phyloP scores from a whole-genome alignment of 2,329 filamentous ascomycete species.

The Boeremia exigua region DNA sequence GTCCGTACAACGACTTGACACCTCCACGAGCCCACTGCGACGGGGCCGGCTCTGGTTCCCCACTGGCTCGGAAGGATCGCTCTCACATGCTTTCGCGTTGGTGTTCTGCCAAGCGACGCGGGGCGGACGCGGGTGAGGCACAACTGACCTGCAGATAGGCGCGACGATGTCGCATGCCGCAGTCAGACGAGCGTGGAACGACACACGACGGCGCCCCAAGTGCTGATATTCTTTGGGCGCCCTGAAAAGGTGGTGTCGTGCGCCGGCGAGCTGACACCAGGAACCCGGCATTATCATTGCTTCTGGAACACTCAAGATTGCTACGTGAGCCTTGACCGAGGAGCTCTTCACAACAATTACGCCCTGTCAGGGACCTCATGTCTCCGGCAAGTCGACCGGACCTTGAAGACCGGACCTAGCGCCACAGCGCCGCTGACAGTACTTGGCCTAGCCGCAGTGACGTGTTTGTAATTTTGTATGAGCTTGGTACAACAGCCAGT shows the following conservation, averaged over 20 bases:
- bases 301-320: constrained; percentile 11
- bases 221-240: constrained; percentile 10
- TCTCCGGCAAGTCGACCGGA: constrained; percentile 4
- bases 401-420: background rate
- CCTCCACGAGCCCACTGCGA: constrained; percentile 26
- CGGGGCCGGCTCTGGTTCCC: constrained; percentile 19
- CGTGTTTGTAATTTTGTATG: constrained; percentile 1
- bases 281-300: constrained; percentile 7
- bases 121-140: constrained; percentile 17
- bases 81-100: constrained; percentile 20
- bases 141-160: constrained; percentile 16
- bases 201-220: constrained; percentile 5
- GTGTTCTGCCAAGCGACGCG: constrained; percentile 8
- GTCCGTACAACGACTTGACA: constrained; percentile 9
- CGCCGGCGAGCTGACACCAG: constrained; percentile 4
- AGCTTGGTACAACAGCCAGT: constrained; percentile 13
- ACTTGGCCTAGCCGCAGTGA: constrained; percentile 8
- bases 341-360: constrained; percentile 3
- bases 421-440: background rate
- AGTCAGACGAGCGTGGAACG: constrained; percentile 15
- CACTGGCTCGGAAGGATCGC: constrained; percentile 20
- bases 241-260: background rate
- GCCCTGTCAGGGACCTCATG: constrained; percentile 3
- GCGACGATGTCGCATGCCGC: constrained; percentile 14
- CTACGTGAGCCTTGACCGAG: background rate